Evolutionary conservation across 73 alveolate genomes (phyloP).

Genomic region (Uronychia binucleata): DNA sequence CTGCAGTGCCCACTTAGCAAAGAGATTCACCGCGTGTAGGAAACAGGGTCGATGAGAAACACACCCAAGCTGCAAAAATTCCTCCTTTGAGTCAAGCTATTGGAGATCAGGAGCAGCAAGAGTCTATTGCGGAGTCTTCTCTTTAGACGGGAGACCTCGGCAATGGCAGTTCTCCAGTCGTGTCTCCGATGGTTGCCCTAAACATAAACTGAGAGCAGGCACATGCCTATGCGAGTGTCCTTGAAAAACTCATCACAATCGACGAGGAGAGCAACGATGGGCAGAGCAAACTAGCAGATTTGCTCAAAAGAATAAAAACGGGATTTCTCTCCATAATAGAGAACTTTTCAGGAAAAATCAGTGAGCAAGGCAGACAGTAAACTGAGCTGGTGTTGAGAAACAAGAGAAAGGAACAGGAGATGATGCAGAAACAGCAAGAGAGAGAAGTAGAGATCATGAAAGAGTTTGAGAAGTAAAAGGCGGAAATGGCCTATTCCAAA

Average conservation of each 20-base stretch:
- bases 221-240: not conserved
- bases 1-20: too few relatives aligned
- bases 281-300: not conserved
- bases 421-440: too few relatives aligned
- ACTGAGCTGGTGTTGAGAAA: not conserved
- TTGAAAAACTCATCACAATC: not conserved
- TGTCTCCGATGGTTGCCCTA: not conserved
- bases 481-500: not conserved
- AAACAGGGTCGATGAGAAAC: not conserved
- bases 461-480: not conserved
- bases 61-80: not conserved
- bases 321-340: not conserved
- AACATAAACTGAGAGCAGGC: not conserved
- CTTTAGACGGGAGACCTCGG: too few relatives aligned
- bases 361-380: too few relatives aligned
- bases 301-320: not conserved
- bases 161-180: not conserved
- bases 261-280: not conserved
- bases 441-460: not conserved
- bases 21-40: too few relatives aligned
- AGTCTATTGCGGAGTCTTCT: too few relatives aligned
- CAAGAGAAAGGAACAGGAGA: not conserved
- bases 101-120: not conserved
- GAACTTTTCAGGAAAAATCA: not conserved
- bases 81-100: not conserved